Base-by-base conservation (phyloP, 148 eudicot genomes). In the Rhododendron molle region DNA sequence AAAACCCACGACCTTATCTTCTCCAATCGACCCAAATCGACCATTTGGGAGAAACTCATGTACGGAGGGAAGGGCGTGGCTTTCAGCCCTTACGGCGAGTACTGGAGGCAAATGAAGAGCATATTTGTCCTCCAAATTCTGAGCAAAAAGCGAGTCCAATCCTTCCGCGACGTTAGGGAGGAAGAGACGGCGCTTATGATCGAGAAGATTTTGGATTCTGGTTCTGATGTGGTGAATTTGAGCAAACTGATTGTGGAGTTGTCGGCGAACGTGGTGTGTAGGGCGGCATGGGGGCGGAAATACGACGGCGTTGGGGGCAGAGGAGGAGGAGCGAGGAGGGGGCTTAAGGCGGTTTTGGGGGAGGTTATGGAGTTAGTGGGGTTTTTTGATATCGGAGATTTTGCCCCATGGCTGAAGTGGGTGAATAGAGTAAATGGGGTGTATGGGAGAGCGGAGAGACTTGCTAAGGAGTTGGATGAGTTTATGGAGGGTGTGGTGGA, bases 31-130 rank as follows among this genome's bases (percentile, higher is more conserved):
- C 91, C 94, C 13, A 83, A 84, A 18, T 85, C 86, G 2, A 86
- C 81, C n/a, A 56, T 85, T 49, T 0, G 2, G 69, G 0, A 72
- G 12, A 83, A 58, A 69, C 65, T 93, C 1, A 49, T 90, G 0
- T 92, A 89, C 13, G 76, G 83, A 18, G 20, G 50, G 7, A 91
- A 81, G 69, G 93, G 91, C 43, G 76, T 92, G 0, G 62, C 90
- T 1, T 50, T 83, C 43, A 80, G 90, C 0, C 91, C 92, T 2
- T 90, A 92, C 76, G 94, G 94, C 1, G 95, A 93, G 32, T 83
- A 93, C n/a, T 94, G 98, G 95, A 90, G 94, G 82, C 91, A 92
- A 23, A 34, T 91, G 84, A 95, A 82, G 78, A 92, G 94, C 85
- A 83, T 91, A 4, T 89, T 76, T 71, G 91, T 93, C 26, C 73